phyloP scores from a whole-genome alignment of 2,329 filamentous ascomycete genomes.

The Claviceps arundinis region DNA sequence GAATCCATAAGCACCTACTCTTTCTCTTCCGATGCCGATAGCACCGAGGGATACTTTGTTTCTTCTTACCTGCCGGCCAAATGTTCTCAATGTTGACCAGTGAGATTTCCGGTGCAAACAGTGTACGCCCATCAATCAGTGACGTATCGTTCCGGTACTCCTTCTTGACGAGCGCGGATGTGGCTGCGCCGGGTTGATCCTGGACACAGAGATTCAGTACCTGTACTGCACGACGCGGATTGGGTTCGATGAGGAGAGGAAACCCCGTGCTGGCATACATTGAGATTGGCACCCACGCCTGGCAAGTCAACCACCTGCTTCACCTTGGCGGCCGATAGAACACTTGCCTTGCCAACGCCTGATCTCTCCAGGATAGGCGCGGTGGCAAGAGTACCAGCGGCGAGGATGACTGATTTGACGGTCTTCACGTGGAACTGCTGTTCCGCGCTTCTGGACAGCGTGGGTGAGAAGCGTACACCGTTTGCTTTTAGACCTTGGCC shows the following conservation, averaged over 20 bases:
- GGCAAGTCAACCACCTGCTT: conserved; percentile 35
- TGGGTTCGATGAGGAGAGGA: no score
- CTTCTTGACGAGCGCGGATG: conserved; percentile 9
- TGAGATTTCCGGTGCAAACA: conserved; percentile 12
- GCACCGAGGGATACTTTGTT: background rate
- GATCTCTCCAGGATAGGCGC: conserved; percentile 35
- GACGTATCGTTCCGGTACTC: conserved; percentile 11
- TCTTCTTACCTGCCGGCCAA: conserved; percentile 6
- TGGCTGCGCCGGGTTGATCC: conserved; percentile 11
- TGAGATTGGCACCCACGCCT: conserved; percentile 31
- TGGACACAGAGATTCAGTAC: background rate
- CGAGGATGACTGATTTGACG: conserved; percentile 7
- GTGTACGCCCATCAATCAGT: conserved; percentile 8
- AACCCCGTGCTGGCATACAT: background rate
- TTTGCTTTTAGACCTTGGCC: conserved; percentile 3
- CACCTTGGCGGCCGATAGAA: conserved; percentile 34
- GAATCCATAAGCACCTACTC: background rate
- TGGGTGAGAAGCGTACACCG: conserved; percentile 6
- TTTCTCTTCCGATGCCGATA: no score
- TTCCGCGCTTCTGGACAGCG: conserved; percentile 35
- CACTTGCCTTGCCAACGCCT: conserved; percentile 35
- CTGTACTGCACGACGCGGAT: background rate
- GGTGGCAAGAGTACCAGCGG: conserved; percentile 8
- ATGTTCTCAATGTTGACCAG: conserved; percentile 12
- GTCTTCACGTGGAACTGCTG: conserved; percentile 1